phyloP scores from a whole-genome alignment of 2,329 filamentous ascomycete species.

The Neurospora crassa region DNA sequence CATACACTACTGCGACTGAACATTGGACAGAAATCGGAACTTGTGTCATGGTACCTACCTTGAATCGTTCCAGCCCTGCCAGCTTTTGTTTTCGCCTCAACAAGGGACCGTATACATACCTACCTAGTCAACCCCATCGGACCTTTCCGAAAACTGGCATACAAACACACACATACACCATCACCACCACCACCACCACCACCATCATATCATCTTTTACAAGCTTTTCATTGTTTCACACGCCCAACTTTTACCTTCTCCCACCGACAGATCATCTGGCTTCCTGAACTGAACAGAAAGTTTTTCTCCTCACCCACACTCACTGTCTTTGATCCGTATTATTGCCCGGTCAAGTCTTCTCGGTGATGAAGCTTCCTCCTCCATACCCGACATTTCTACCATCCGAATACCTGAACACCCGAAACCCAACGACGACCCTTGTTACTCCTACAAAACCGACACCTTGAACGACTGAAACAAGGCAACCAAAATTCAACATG shows the following conservation, averaged over 20 bases:
- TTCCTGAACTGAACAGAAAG: background rate
- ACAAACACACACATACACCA: background rate
- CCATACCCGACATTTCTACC: background rate
- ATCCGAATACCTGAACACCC: background rate
- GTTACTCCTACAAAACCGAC: background rate
- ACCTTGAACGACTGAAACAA: background rate
- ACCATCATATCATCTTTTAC: background rate
- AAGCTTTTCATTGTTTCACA: background rate
- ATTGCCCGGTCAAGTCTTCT: background rate
- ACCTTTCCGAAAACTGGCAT: background rate
- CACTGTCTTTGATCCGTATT: background rate
- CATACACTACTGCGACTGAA: background rate
- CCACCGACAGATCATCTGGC: background rate
- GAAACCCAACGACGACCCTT: background rate
- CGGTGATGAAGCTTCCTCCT: background rate
- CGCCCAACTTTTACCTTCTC: background rate
- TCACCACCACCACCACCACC: background rate
- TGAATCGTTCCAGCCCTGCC: background rate
- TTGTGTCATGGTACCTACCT: background rate
- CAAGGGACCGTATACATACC: background rate
- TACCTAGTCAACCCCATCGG: background rate
- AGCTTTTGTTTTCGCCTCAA: background rate
- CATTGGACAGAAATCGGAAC: background rate
- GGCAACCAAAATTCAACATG: background rate
- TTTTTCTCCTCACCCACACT: background rate